Conservation (phyloP, 2,329 filamentous ascomycete species). For the Diatrype stigma region DNA sequence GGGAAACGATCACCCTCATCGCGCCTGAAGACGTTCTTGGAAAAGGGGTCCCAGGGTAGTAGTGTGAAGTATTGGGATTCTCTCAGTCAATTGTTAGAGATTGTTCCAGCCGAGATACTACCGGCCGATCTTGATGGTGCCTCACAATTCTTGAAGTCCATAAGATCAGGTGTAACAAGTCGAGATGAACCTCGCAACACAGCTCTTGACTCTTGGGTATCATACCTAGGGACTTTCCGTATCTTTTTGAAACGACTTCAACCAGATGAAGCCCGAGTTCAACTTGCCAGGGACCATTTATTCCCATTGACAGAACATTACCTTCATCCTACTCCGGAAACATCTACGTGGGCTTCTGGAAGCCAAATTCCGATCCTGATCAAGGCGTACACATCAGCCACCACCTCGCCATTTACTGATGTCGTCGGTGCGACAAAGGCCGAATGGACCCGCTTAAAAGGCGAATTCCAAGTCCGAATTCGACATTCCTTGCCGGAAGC, state of each 20-base stretch:
- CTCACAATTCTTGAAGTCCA: slow-evolving; percentile 58
- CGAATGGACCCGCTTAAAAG: slow-evolving; percentile 61
- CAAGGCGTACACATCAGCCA: slow-evolving; percentile 43
- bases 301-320: slow-evolving; percentile 54
- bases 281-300: slow-evolving; percentile 45
- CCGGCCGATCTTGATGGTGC: slow-evolving; percentile 50
- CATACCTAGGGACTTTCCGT: slow-evolving; percentile 64
- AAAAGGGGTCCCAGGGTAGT: slow-evolving; percentile 80
- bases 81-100: slow-evolving; percentile 58
- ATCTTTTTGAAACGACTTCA: slow-evolving; percentile 46
- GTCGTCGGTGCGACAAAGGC: slow-evolving; percentile 46
- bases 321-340: slow-evolving; percentile 41
- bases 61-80: slow-evolving; percentile 68
- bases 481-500: slow-evolving; percentile 76
- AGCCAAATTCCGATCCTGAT: slow-evolving; percentile 36
- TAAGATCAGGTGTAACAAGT: slow-evolving; percentile 66
- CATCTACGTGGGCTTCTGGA: slow-evolving; percentile 31
- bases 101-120: slow-evolving; percentile 51
- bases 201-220: slow-evolving; percentile 65
- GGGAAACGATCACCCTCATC: slow-evolving; percentile 51
- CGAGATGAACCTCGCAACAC: slow-evolving; percentile 72
- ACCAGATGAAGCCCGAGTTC: slow-evolving; percentile 38
- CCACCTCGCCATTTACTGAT: slow-evolving; percentile 35
- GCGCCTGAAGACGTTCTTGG: slow-evolving; percentile 67
- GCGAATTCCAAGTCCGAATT: slow-evolving; percentile 61